phyloP scores from a whole-genome alignment of 345 rosid species.

The Arabis hirsuta region DNA sequence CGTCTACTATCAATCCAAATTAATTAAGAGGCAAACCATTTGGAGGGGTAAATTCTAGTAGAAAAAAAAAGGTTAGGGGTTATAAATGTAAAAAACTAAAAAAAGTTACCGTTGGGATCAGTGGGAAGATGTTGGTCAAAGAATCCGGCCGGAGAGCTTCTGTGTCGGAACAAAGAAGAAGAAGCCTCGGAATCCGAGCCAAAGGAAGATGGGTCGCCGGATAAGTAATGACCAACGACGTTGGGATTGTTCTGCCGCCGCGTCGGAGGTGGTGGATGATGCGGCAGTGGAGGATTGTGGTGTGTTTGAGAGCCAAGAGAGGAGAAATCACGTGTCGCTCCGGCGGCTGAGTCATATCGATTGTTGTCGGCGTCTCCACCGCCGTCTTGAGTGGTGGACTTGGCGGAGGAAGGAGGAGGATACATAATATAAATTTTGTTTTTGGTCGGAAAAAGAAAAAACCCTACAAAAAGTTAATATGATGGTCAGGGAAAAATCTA shows the following conservation, averaged over 20 bases:
- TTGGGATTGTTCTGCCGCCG: slow-evolving; percentile 23
- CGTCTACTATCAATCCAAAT: not conserved
- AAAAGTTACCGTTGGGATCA: slow-evolving; percentile 42
- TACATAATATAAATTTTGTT: slow-evolving; percentile 20
- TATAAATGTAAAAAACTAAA: not conserved
- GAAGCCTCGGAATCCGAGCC: slow-evolving; percentile 43
- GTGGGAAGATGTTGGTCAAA: slow-evolving; percentile 46
- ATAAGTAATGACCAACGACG: slow-evolving; percentile 54
- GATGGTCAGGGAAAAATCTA: slow-evolving; percentile 8
- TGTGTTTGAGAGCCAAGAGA: slow-evolving; percentile 39
- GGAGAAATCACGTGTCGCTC: slow-evolving; percentile 44
- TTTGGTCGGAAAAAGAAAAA: slow-evolving; percentile 16
- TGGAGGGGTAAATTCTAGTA: not conserved
- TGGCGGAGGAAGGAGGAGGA: slow-evolving; percentile 38
- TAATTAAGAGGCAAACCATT: not conserved
- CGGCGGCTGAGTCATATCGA: slow-evolving; percentile 22
- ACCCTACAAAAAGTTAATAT: slow-evolving; percentile 30
- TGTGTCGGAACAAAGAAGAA: slow-evolving; percentile 70
- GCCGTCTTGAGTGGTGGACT: slow-evolving; percentile 32
- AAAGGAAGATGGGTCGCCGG: slow-evolving; percentile 62
- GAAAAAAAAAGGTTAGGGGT: not conserved
- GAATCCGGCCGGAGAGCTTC: slow-evolving; percentile 96
- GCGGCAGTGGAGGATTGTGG: slow-evolving; percentile 9
- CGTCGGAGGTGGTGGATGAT: not conserved
- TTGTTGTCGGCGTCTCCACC: slow-evolving; percentile 5